Evolutionary conservation across 2,329 filamentous ascomycete species (phyloP).

Genomic region (Xylariomycetidae sp.): DNA sequence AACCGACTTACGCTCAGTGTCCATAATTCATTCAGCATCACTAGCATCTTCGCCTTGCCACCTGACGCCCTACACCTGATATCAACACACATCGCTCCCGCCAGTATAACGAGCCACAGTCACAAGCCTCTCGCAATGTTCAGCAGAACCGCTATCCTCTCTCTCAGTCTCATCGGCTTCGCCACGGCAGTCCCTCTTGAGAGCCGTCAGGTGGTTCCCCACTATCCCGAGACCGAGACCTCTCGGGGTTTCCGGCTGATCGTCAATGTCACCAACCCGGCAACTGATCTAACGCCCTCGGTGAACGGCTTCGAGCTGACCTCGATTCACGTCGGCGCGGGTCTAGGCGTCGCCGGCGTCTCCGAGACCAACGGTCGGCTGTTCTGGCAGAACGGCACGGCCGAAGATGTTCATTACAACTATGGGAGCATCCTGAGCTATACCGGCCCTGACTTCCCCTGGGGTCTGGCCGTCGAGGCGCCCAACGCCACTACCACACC

Average conservation of each 20-base stretch:
- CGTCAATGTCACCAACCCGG: slow-evolving; percentile 39
- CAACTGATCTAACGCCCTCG: slow-evolving; percentile 34
- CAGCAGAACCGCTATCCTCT: too few relatives aligned
- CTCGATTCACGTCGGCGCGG: slow-evolving; percentile 40
- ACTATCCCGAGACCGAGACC: slow-evolving; percentile 16
- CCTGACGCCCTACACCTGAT: too few relatives aligned
- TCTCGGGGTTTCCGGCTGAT: slow-evolving; percentile 36
- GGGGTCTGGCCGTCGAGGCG: slow-evolving; percentile 21
- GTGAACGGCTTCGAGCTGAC: slow-evolving; percentile 36
- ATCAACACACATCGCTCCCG: too few relatives aligned
- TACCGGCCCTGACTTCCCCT: slow-evolving; percentile 34
- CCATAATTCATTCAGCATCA: too few relatives aligned
- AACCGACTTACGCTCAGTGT: too few relatives aligned
- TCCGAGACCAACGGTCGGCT: slow-evolving; percentile 22
- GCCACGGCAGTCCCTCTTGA: slow-evolving; percentile 8
- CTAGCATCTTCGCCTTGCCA: too few relatives aligned
- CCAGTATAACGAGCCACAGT: too few relatives aligned
- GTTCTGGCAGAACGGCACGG: slow-evolving; percentile 46
- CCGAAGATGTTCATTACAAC: slow-evolving; percentile 25
- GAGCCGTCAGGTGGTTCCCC: slow-evolving; percentile 8
- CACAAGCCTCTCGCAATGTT: too few relatives aligned
- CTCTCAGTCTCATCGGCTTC: slow-evolving; percentile 5
- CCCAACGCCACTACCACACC: slow-evolving; percentile 12
- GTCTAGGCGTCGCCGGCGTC: slow-evolving; percentile 34
- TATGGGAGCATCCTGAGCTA: slow-evolving; percentile 35